Conservation (phyloP, 495 filamentous ascomycete species). For the Aspergillus campestris region DNA sequence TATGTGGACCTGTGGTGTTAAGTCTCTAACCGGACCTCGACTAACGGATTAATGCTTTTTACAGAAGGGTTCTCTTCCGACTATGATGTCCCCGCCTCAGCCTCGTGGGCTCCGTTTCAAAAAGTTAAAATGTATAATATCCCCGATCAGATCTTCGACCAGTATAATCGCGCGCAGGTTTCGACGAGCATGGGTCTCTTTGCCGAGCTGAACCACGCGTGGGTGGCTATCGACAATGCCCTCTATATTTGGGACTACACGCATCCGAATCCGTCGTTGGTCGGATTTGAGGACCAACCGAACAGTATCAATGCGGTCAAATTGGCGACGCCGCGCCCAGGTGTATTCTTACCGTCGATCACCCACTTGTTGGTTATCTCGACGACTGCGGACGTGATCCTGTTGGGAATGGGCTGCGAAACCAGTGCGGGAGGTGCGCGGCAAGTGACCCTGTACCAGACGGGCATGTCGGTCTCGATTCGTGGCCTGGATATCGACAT, state of each 20-base stretch:
- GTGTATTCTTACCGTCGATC: slow-evolving; percentile 78
- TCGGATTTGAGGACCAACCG: slow-evolving; percentile 82
- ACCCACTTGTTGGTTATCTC: slow-evolving; percentile 82
- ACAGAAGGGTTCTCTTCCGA: slow-evolving; percentile 81
- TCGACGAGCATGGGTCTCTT: slow-evolving; percentile 88
- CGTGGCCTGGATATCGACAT: slow-evolving; percentile 63
- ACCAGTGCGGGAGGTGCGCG: slow-evolving; percentile 52
- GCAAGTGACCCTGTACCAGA: slow-evolving; percentile 70
- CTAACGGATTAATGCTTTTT: slow-evolving; percentile 7
- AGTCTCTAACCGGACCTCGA: neutral
- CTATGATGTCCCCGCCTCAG: slow-evolving; percentile 62
- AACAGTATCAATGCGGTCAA: slow-evolving; percentile 80
- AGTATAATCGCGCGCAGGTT: slow-evolving; percentile 76
- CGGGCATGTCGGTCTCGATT: slow-evolving; percentile 66
- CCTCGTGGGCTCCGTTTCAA: slow-evolving; percentile 84
- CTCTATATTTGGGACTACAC: slow-evolving; percentile 98
- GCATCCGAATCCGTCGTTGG: slow-evolving; percentile 72
- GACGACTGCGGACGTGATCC: slow-evolving; percentile 70
- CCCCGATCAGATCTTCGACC: slow-evolving; percentile 79
- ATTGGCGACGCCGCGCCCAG: slow-evolving; percentile 64
- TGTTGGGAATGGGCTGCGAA: slow-evolving; percentile 68
- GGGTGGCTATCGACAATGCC: slow-evolving; percentile 90
- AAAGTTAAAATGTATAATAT: slow-evolving; percentile 73
- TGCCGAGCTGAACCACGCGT: slow-evolving; percentile 86
- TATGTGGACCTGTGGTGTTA: slow-evolving; percentile 41